These are phyloP conservation scores for Cyclotella atomus DNA, from an alignment of 108 stramenopile genomes.

Conservation along the genomic window DNA sequence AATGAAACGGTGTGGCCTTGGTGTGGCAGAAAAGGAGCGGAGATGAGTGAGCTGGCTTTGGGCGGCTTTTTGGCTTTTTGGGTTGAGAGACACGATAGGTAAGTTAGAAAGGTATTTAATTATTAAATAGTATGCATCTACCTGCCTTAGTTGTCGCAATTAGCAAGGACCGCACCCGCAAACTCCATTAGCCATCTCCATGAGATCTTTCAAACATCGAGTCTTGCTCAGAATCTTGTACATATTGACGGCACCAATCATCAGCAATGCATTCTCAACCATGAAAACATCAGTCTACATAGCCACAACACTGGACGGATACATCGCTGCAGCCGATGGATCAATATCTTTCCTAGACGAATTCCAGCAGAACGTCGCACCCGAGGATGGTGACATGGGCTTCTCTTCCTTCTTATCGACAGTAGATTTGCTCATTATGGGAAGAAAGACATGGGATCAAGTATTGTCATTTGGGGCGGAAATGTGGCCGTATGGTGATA, in stretches of 20 bases:
- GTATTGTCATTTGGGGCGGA: constrained; percentile 56
- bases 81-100: too few relatives aligned
- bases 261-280: neutral
- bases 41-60: too few relatives aligned
- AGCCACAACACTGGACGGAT: constrained; percentile 58
- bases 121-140: too few relatives aligned
- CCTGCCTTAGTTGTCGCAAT: too few relatives aligned
- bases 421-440: constrained; percentile 60
- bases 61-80: too few relatives aligned
- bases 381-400: constrained; percentile 50
- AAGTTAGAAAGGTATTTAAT: too few relatives aligned
- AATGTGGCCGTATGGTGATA: constrained; percentile 52
- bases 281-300: constrained; percentile 54
- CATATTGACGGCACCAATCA: neutral
- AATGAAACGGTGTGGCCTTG: too few relatives aligned
- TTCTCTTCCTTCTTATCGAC: constrained; percentile 51
- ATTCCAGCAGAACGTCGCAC: constrained; percentile 25
- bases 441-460: constrained; percentile 61
- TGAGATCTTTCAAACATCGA: too few relatives aligned
- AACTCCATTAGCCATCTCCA: too few relatives aligned
- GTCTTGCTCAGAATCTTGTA: neutral
- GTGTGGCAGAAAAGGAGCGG: too few relatives aligned
- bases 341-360: constrained; percentile 48
- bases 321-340: constrained; percentile 49
- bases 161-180: too few relatives aligned